These are phyloP conservation scores for Glonium stellatum DNA, from an alignment of 495 filamentous ascomycete genomes.

Conservation along the genomic window DNA sequence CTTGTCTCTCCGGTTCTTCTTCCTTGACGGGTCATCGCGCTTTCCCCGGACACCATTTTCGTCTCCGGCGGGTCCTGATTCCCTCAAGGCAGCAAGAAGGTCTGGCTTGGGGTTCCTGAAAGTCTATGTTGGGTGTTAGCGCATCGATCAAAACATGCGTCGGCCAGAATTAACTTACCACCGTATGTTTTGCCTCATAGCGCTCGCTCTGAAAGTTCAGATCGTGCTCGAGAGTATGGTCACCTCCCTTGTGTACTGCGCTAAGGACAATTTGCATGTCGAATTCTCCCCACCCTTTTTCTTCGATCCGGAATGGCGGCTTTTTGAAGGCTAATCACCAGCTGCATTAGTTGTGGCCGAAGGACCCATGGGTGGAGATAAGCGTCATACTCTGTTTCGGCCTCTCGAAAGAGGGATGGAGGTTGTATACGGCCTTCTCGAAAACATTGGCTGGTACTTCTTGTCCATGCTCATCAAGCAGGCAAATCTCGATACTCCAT, in stretches of 20 bases:
- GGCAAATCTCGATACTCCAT: slow-evolving; percentile 57
- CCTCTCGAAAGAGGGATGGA: slow-evolving; percentile 88
- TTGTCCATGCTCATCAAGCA: slow-evolving; percentile 54
- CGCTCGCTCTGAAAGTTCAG: slow-evolving; percentile 76
- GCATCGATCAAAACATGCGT: background rate
- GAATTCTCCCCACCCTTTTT: slow-evolving; percentile 99
- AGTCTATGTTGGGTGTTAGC: slow-evolving; percentile 39
- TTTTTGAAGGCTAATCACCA: slow-evolving; percentile 45
- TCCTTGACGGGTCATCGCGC: slow-evolving; percentile 58
- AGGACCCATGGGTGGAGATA: background rate
- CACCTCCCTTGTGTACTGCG: slow-evolving; percentile 77
- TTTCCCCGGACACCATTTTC: slow-evolving; percentile 52
- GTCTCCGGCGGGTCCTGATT: slow-evolving; percentile 66
- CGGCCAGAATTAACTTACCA: slow-evolving; percentile 46
- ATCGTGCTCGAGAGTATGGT: slow-evolving; percentile 75
- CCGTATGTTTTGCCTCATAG: slow-evolving; percentile 76
- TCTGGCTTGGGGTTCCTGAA: slow-evolving; percentile 91
- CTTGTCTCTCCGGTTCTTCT: slow-evolving; percentile 70
- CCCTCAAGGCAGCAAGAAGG: slow-evolving; percentile 63
- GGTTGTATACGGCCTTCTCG: slow-evolving; percentile 81
- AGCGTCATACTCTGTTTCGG: slow-evolving; percentile 67
- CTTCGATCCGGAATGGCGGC: slow-evolving; percentile 80
- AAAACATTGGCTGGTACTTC: slow-evolving; percentile 71
- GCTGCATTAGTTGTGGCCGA: background rate
- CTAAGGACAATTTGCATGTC: slow-evolving; percentile 82